Evolutionary conservation across 1,284 basidiomycete species (phyloP), one percentile per base, ranked within the genome.

Genomic region (Malassezia vespertilionis): DNA sequence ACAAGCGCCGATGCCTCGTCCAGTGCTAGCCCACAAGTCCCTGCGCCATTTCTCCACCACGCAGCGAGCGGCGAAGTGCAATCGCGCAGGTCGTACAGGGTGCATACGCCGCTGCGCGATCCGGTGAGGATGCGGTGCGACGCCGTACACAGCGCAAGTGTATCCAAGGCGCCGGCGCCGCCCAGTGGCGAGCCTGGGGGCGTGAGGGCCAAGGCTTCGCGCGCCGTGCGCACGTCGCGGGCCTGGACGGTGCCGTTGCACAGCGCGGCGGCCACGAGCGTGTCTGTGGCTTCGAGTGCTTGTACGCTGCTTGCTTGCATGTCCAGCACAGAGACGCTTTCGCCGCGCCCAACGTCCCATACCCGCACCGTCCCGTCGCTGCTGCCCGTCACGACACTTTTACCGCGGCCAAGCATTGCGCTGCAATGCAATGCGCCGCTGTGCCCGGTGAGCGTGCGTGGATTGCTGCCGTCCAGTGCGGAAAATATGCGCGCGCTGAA

Each of bases 281-380:
- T 3, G 5, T 24, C 37, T 14, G 23, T 20, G 15, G 24, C 12
- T 9, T 39, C 37, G 6, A 33, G 73, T 63, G 32, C 65, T 65
- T 24, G 36, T 30, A 21, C 51, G 22, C 71, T 54, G 50, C 75
- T 18, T 5, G 11, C 2, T 14, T 28, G 24, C 22, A 26, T 21
- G 11, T 8, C n/a, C 2, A 28, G 37, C 24, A 26, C 30, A 15
- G 28, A 4, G 11, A n/a, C 30, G 14, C 40, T 37, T n/a, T 71
- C 33, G 79, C 75, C 60, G 78, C 75, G 26, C 71, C 69, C 10
- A 75, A 86, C 79, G 58, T 86, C 82, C 84, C 84, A 89, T 4
- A 84, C 72, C 22, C 81, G 75, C 17, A 86, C 65, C 0, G 80
- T 81, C 2, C 80, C 79, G 63, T 88, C 85, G 45, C 78, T 76